These are phyloP conservation scores for Colletotrichum sp. DNA, from an alignment of 2,329 filamentous ascomycete genomes.

Conservation along the genomic window DNA sequence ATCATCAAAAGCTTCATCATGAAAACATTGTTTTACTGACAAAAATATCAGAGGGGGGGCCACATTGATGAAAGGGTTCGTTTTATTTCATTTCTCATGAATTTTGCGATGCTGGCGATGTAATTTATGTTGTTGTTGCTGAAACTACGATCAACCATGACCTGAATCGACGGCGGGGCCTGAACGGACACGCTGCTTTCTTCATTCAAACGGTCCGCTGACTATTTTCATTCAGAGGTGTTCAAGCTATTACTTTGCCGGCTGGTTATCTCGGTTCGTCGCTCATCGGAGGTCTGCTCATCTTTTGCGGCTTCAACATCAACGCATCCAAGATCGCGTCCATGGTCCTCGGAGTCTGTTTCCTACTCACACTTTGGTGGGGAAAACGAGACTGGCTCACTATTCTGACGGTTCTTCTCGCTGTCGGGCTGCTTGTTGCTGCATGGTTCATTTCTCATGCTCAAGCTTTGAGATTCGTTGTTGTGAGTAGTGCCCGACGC, in stretches of 20 bases:
- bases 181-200: not conserved
- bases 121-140: not conserved
- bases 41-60: conserved; percentile 53
- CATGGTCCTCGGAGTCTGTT: conserved; percentile 74
- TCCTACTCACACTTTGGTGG: conserved; percentile 84
- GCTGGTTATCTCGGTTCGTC: conserved; percentile 81
- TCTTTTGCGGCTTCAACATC: conserved; percentile 82
- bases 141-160: not conserved
- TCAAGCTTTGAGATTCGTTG: conserved; percentile 74
- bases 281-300: conserved; percentile 77
- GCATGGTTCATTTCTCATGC: conserved; percentile 84
- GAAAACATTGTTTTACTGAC: not conserved
- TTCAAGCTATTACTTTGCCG: conserved; percentile 70
- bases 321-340: conserved; percentile 82
- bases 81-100: not conserved
- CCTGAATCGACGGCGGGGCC: not conserved
- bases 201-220: no score
- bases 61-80: conserved; percentile 67
- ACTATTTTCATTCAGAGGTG: not conserved
- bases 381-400: conserved; percentile 80
- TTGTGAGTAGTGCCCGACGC: conserved; percentile 47
- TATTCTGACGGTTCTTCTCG: conserved; percentile 71
- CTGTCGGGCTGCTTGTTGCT: conserved; percentile 72
- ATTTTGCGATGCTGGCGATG: not conserved
- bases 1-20: not conserved